Base-by-base conservation (phyloP, 192 early-diverging fungal genomes). In the Umbelopsis vinacea region DNA sequence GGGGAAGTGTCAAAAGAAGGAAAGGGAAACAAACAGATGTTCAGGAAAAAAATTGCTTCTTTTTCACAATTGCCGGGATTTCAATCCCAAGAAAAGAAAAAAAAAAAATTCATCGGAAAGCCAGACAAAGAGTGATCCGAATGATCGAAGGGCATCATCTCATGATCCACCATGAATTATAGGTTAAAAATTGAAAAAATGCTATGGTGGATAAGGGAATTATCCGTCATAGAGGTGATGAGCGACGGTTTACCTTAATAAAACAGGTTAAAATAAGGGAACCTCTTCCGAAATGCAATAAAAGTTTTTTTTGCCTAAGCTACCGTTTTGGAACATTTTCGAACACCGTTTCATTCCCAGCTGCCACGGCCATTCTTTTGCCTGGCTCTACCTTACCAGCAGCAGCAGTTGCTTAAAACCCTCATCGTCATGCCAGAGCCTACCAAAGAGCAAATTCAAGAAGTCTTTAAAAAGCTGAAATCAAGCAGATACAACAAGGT, bases 401-500 rank as follows among this genome's bases (percentile, higher is more conserved):
- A 15, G 9, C 17, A 17, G 5, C 15, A 21, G 5, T 17, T 21
- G 19, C 19, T 6, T 6, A 17, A n/a, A 15, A 6, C 48, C 48
- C n/a, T 50, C 48, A 17, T 50, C 48, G 19, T 26, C 10, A 63
- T 63, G 57, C 57, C 57, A 63, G 57, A 63, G 7, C 80, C 80
- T 15, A 78, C 81, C 22, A 86, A 86, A 48, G 70, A 79, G 52
- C 84, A 86, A 45, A 80, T 79, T 19, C 76, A 74, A 29, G 79
- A 83, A 60, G 78, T 85, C 43, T 86, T 86, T 76, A 84, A 81
- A 74, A 74, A 77, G 38, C 76, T 86, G 48, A 83, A 79, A 60
- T 48, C 74, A 37, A 82, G 80, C 46, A 76, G 84, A 54, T 77
- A 86, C 53, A 87, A 87, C 70, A 87, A 86, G 74, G 84, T 86